phyloP scores from a whole-genome alignment of 83 land plant species.

The Thuja plicata region DNA sequence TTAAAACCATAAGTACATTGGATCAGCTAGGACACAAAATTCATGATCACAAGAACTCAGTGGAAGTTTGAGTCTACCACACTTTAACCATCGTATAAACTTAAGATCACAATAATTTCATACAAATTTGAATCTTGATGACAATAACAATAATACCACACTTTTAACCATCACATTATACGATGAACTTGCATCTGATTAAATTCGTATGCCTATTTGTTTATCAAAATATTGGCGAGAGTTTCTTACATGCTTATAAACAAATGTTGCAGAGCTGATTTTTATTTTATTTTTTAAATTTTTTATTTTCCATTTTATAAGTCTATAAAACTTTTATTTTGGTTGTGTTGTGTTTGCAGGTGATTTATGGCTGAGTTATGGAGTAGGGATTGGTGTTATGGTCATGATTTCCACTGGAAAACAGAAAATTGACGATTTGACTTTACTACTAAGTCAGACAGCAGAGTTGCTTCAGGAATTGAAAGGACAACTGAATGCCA shows the following conservation, averaged over 20 bases:
- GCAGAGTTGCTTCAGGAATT: conserved; percentile 4
- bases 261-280: background rate
- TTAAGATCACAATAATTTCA: too few species aligned
- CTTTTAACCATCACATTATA: too few species aligned
- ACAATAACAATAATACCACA: too few species aligned
- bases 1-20: too few species aligned
- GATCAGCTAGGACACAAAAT: too few species aligned
- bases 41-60: too few species aligned
- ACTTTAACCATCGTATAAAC: too few species aligned
- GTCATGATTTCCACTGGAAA: background rate
- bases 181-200: background rate
- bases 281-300: too few species aligned
- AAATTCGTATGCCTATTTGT: too few species aligned
- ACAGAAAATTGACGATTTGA: background rate
- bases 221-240: background rate
- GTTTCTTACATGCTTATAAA: background rate
- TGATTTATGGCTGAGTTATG: background rate
- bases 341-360: background rate
- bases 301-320: too few species aligned
- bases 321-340: background rate
- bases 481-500: background rate
- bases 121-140: too few species aligned
- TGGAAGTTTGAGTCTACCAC: too few species aligned
- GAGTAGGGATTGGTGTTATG: conserved; percentile 8
- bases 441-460: background rate